Base-by-base conservation (phyloP, 768 basidiomycete species). In the Clavaria fumosa region DNA sequence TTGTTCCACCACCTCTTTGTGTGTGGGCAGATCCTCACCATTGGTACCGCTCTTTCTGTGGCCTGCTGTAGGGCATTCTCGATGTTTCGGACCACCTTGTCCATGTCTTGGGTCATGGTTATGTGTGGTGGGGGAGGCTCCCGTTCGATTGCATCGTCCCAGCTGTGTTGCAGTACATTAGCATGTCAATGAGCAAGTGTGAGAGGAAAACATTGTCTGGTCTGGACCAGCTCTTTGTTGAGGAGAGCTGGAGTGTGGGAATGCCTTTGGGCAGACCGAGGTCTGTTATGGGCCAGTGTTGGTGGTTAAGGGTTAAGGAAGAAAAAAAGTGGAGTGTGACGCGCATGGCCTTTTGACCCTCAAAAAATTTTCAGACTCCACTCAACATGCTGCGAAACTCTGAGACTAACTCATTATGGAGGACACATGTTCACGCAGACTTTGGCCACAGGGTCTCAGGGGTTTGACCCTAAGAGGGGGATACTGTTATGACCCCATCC, bases 141-240 rank as follows among this genome's bases (percentile, higher is more conserved):
- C 4, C 4, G 11, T 4, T 24, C 12, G 12, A 37, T 22, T 5
- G 10, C 20, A 7, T 5, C 5, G 14, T 37, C 21, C 18, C 18
- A 20, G 19, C 18, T 12, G 20, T 20, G 18, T 35, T 23, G 34
- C 34, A 35, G 9, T 9, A 28, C 26, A 28, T 14, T 9, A 28
- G 14, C 9, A 9, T 9, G 26, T 28, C 26, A 9, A 28, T 9
- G 9, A 28, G 26, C 9, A 9, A 9, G 9, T 28, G 9, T 9
- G 26, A 28, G 26, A 9, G 14, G 26, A 28, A 28, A 14, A 28
- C 26, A 14, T 28, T 28, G 14, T 28, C 26, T 9, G 57, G 53
- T 5, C 60, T 35, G 4, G 61, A 59, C 28, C 46, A 51, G 40
- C 61, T 64, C 12, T 58, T 55, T 0, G 62, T 52, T 1, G 23